Conservation (phyloP, 305 asterid species). For the Vinca major region DNA sequence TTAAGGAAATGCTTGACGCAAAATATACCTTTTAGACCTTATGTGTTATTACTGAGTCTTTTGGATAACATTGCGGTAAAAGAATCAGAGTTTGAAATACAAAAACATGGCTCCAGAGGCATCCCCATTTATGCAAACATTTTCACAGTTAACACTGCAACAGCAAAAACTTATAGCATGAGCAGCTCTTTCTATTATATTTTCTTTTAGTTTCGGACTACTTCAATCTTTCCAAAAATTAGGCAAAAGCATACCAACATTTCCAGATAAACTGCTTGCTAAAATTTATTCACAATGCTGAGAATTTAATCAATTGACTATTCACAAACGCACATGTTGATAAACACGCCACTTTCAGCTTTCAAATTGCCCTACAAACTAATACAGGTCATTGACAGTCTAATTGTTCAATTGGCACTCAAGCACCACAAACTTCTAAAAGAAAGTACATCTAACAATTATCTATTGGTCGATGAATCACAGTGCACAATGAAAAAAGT, state of each 20-base stretch:
- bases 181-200: background rate
- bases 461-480: background rate
- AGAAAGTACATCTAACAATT: background rate
- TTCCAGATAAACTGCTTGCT: conserved; percentile 1
- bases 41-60: background rate
- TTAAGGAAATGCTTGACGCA: background rate
- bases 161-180: background rate
- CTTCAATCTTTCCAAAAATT: background rate
- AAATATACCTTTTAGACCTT: no score
- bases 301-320: background rate
- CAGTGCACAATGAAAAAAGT: background rate
- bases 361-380: conserved; percentile 3
- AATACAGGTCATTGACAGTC: background rate
- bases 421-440: background rate
- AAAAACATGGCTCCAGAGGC: background rate
- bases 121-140: background rate
- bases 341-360: background rate
- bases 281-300: background rate
- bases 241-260: background rate
- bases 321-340: background rate
- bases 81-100: background rate
- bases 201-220: background rate
- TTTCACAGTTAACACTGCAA: background rate
- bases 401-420: background rate
- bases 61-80: background rate